A percentile compares a stretch with the other conserved stretches of the same genome.
Conservation (phyloP, 768 basidiomycete species). For the Leccinum uliginosum region DNA sequence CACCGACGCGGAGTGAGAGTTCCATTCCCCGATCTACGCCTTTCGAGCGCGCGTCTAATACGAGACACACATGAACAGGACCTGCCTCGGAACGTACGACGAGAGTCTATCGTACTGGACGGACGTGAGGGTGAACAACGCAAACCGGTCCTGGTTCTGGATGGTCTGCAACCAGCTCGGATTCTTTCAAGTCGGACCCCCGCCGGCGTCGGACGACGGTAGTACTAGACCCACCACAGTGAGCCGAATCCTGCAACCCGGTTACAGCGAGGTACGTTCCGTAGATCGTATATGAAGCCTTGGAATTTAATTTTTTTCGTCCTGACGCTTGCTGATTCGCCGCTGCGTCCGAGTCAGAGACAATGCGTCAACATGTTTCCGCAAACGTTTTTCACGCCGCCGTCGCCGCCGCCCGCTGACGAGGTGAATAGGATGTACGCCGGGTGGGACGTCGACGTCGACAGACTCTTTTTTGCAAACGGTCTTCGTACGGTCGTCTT, state of each 20-base stretch:
- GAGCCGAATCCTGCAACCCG: neutral
- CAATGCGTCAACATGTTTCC: neutral
- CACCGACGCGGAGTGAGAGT: conserved; percentile 43
- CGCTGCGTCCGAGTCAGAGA: no score
- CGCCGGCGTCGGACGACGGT: conserved; percentile 5
- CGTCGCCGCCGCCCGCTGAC: neutral
- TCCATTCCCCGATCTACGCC: neutral
- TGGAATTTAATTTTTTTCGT: neutral
- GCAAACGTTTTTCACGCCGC: neutral
- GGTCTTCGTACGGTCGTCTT: neutral
- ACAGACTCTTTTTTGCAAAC: neutral
- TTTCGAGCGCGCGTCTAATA: conserved; percentile 11
- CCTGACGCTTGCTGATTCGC: neutral
- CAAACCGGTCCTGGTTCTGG: conserved; percentile 65
- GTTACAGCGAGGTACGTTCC: neutral
- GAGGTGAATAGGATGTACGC: neutral
- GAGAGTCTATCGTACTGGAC: conserved; percentile 44
- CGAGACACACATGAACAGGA: conserved; percentile 25
- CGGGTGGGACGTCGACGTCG: neutral
- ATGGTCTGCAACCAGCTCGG: conserved; percentile 74
- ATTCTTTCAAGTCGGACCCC: conserved; percentile 40
- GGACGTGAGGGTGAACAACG: conserved; percentile 51
- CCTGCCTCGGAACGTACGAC: conserved; percentile 42
- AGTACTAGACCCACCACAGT: neutral
- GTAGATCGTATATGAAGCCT: no score